phyloP scores from a whole-genome alignment of 2,329 filamentous ascomycete genomes.

The Epichloe scottii region DNA sequence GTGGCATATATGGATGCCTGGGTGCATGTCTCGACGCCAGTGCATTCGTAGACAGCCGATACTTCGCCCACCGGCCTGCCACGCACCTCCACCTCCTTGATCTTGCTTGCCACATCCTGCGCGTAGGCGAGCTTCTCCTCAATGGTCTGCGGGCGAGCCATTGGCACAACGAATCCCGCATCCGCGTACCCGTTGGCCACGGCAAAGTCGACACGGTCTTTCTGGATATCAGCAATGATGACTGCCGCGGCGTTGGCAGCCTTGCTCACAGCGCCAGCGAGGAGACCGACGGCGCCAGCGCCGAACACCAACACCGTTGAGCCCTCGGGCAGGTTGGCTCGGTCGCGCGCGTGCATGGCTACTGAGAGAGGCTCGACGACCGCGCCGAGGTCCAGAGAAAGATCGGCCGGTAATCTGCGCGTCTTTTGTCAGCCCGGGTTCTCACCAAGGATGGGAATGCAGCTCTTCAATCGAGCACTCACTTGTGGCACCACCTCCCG shows the following conservation, averaged over 20 bases:
- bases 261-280: conserved; percentile 45
- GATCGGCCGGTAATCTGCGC: conserved; percentile 31
- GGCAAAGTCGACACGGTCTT: conserved; percentile 45
- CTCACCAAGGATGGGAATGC: neutral
- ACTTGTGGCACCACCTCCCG: conserved; percentile 44
- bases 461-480: conserved; percentile 9
- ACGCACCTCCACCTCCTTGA: conserved; percentile 23
- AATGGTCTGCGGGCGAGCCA: conserved; percentile 33
- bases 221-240: conserved; percentile 43
- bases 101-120: conserved; percentile 32
- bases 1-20: conserved; percentile 62
- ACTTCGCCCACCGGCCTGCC: conserved; percentile 47
- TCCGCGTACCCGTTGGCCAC: conserved; percentile 43
- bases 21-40: conserved; percentile 63
- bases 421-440: neutral
- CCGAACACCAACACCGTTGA: conserved; percentile 43
- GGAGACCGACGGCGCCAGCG: conserved; percentile 47
- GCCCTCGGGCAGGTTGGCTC: conserved; percentile 28
- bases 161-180: conserved; percentile 35
- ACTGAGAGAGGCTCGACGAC: conserved; percentile 47
- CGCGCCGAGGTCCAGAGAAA: conserved; percentile 42
- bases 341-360: conserved; percentile 41
- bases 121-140: conserved; percentile 41
- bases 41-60: conserved; percentile 63
- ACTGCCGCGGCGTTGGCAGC: conserved; percentile 31